Base-by-base conservation (phyloP, 495 filamentous ascomycete species). In the Penicillium pulvis region DNA sequence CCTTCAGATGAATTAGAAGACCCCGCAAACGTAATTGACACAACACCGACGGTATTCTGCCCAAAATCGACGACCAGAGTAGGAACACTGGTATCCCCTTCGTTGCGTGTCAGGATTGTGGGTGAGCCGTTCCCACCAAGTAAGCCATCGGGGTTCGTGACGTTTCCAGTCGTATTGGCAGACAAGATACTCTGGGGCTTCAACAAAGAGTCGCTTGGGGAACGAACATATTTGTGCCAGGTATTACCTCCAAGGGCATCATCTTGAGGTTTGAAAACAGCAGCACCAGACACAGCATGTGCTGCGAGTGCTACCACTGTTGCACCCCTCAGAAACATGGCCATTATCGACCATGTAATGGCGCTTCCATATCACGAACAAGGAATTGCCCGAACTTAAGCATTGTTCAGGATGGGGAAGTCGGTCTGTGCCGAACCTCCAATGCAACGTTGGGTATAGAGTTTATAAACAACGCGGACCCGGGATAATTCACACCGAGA, bases 51-150 rank as follows among this genome's bases (percentile, higher is more conserved):
- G 7, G 75, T 62, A 61, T 79, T 77, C 47, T 73, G 73, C 4
- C 78, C 77, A 56, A 79, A 81, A 60, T 79, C 78, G 28, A 79
- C 60, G 3, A 79, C 68, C 4, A 81, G 19, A 14, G 47, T 30
- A 10, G 58, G 58, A 41, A 56, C 31, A 45, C 56, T 24, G 33
- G 33, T 23, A 28, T 53, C 48, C 6, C 19, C 53, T 17, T 51
- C 44, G 3, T 46, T 56, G 53, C 53, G 53, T 8, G 46, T 61
- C 31, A 61, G 14, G n/a, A 56, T 44, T 28, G 58, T 61, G 16
- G 58, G 48, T n/a, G 41, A 39, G 7, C 47, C 41, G 16, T 48
- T 44, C 10, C 19, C 16, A 36, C 19, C 42, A 9, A 61, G 24
- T 30, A 56, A 41, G 4, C 58, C 53, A 28, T 39, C 44, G 6